Evolutionary conservation across 208 protist species (phyloP).

Genomic region (Balamuthia mandrillaris): DNA sequence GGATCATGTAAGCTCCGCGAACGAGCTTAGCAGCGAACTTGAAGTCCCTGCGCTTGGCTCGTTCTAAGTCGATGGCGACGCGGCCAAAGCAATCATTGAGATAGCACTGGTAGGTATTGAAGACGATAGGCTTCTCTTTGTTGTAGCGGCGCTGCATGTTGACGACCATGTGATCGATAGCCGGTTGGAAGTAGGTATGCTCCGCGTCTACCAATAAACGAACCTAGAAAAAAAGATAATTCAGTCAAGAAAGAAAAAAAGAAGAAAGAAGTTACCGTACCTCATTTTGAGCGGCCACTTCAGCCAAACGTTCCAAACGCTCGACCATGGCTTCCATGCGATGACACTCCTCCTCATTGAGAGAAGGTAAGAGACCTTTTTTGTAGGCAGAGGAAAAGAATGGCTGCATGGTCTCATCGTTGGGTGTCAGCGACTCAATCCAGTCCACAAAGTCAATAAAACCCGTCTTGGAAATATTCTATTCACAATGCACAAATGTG

Average conservation of each 20-base stretch:
- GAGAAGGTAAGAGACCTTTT: constrained; percentile 45
- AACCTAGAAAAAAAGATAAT: neutral
- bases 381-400: neutral
- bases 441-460: constrained; percentile 83
- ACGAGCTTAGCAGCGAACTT: constrained; percentile 92
- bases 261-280: constrained; percentile 6
- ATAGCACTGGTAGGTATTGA: constrained; percentile 96
- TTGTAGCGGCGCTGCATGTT: constrained; percentile 86
- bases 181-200: constrained; percentile 87
- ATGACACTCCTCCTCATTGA: constrained; percentile 75
- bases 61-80: constrained; percentile 82
- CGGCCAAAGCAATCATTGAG: constrained; percentile 81
- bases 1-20: constrained; percentile 91
- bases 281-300: neutral
- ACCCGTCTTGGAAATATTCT: constrained; percentile 76
- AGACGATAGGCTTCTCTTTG: constrained; percentile 81
- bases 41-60: constrained; percentile 75
- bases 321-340: constrained; percentile 64
- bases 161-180: constrained; percentile 87
- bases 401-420: neutral
- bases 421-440: constrained; percentile 62
- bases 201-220: constrained; percentile 87
- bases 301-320: neutral
- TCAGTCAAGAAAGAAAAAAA: neutral
- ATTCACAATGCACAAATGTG: neutral